A percentile compares a stretch with the other conserved stretches of the same genome.
phyloP scores from a whole-genome alignment of 371 early-diverging fungal species.

The Apophysomyces trapeziformis region DNA sequence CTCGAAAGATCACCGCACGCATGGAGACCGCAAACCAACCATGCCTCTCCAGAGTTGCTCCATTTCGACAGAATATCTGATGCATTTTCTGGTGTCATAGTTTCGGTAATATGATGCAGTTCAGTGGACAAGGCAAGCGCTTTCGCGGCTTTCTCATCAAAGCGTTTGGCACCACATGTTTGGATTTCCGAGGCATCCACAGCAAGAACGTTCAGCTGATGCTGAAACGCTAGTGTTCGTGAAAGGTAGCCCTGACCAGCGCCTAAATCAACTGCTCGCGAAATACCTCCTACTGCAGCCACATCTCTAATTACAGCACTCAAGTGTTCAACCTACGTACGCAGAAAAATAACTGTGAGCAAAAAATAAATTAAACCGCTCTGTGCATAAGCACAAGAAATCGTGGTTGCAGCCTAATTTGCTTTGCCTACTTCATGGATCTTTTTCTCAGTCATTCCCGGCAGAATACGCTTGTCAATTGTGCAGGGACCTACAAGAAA shows the following conservation, averaged over 20 bases:
- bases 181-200: constrained; percentile 80
- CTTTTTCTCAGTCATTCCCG: constrained; percentile 32
- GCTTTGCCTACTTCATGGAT: constrained; percentile 25
- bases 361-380: neutral
- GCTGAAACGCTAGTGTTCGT: constrained; percentile 72
- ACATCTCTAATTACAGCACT: constrained; percentile 57
- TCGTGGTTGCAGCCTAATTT: neutral
- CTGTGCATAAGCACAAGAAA: neutral
- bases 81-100: constrained; percentile 55
- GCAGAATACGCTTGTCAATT: constrained; percentile 14
- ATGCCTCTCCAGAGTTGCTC: constrained; percentile 33
- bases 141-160: constrained; percentile 60
- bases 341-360: neutral
- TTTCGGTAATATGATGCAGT: constrained; percentile 58
- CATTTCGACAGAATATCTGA: constrained; percentile 38
- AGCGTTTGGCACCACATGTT: constrained; percentile 78
- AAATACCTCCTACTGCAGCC: constrained; percentile 44
- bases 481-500: neutral
- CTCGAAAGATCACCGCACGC: constrained; percentile 87
- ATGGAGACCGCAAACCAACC: constrained; percentile 86
- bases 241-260: constrained; percentile 82
- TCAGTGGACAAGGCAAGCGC: constrained; percentile 15
- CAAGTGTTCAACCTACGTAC: constrained; percentile 55
- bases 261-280: constrained; percentile 68
- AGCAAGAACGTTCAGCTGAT: constrained; percentile 74